phyloP scores from a whole-genome alignment of 1,284 basidiomycete species.

The Fomitopsis pinicola region DNA sequence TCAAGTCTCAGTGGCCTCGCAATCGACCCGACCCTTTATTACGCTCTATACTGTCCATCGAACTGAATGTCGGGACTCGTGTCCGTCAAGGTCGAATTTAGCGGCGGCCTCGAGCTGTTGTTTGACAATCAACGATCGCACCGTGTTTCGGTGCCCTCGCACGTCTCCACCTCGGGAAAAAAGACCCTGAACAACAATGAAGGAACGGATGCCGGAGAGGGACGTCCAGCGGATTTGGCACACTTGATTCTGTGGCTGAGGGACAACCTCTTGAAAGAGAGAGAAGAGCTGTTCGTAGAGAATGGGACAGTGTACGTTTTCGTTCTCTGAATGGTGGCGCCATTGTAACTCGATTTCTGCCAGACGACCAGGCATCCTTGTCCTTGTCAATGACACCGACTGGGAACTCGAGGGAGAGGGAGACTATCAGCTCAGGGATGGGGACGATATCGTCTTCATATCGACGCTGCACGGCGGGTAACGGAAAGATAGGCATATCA shows the following conservation, averaged over 20 bases:
- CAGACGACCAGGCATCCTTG: slow-evolving; percentile 94
- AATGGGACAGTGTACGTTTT: slow-evolving; percentile 79
- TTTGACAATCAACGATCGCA: slow-evolving; percentile 71
- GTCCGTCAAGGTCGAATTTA: slow-evolving; percentile 59
- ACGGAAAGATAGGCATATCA: background rate
- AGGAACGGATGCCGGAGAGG: slow-evolving; percentile 31
- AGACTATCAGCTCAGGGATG: slow-evolving; percentile 74
- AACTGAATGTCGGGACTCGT: slow-evolving; percentile 2
- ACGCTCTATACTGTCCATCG: too few relatives aligned
- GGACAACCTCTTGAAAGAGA: slow-evolving; percentile 76
- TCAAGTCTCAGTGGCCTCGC: too few relatives aligned
- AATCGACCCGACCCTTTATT: too few relatives aligned
- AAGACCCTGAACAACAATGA: slow-evolving; percentile 15
- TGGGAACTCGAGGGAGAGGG: slow-evolving; percentile 98
- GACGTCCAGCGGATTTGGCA: slow-evolving; percentile 53
- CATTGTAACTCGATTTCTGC: background rate
- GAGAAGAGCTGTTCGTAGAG: slow-evolving; percentile 89
- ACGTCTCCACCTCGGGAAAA: slow-evolving; percentile 20
- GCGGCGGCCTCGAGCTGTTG: slow-evolving; percentile 80
- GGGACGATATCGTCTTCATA: slow-evolving; percentile 94
- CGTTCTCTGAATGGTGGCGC: background rate
- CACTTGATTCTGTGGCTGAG: slow-evolving; percentile 81
- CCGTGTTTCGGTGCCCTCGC: slow-evolving; percentile 52
- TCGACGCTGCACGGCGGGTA: slow-evolving; percentile 90
- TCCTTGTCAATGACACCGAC: slow-evolving; percentile 94